These are phyloP conservation scores for Saturnispora gosingensis DNA, from an alignment of 805 yeast genomes.

Conservation along the genomic window DNA sequence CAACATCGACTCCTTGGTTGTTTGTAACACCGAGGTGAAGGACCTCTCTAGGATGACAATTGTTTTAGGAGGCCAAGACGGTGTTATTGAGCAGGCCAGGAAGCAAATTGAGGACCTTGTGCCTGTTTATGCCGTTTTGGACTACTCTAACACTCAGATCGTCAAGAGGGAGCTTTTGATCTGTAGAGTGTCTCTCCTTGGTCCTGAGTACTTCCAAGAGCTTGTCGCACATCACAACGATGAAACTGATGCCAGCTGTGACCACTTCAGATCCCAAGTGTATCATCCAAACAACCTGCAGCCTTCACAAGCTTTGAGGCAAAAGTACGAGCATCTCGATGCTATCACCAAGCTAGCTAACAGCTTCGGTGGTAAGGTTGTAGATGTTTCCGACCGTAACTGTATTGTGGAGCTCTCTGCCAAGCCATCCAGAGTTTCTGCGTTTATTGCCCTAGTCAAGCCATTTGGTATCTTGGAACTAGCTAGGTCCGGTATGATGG, in stretches of 20 bases:
- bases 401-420: slow-evolving; percentile 92
- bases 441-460: slow-evolving; percentile 79
- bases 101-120: slow-evolving; percentile 96
- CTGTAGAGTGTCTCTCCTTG: slow-evolving; percentile 86
- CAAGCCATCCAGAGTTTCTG: slow-evolving; percentile 80
- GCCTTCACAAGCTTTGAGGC: slow-evolving; percentile 87
- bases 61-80: slow-evolving; percentile 89
- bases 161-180: slow-evolving; percentile 84
- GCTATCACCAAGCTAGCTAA: slow-evolving; percentile 72
- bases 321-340: slow-evolving; percentile 81
- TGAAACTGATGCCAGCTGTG: slow-evolving; percentile 35
- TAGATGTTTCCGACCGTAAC: slow-evolving; percentile 87
- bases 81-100: slow-evolving; percentile 94
- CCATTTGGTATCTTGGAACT: slow-evolving; percentile 96
- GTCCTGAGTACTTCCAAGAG: slow-evolving; percentile 98
- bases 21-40: slow-evolving; percentile 91
- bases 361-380: slow-evolving; percentile 88
- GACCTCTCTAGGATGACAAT: slow-evolving; percentile 96
- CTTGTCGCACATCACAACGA: slow-evolving; percentile 75
- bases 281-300: slow-evolving; percentile 87
- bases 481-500: slow-evolving; percentile 98
- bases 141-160: slow-evolving; percentile 83
- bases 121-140: slow-evolving; percentile 96
- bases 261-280: slow-evolving; percentile 33
- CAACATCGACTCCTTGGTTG: slow-evolving; percentile 95